Conservation (phyloP, 805 yeast species). For the Monosporozyma solicola region DNA sequence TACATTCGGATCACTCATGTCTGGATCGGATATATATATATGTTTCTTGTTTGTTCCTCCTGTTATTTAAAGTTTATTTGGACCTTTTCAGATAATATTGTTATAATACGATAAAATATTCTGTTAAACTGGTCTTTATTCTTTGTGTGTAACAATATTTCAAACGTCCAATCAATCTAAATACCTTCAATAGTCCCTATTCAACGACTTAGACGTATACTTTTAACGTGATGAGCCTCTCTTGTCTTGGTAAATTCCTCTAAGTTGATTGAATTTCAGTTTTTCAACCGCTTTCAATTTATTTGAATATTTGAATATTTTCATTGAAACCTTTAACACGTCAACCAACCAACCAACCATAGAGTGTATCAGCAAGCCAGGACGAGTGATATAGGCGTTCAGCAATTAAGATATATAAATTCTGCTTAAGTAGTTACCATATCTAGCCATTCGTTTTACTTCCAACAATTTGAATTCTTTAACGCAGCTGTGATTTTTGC, state of each 20-base stretch:
- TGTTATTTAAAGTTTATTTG: too few species aligned
- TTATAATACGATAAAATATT: too few species aligned
- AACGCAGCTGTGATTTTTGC: too few species aligned
- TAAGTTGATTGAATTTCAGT: neutral
- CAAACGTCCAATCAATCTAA: neutral
- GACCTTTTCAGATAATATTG: too few species aligned
- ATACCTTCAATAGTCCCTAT: neutral
- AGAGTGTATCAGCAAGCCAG: neutral
- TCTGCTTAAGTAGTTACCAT: too few species aligned
- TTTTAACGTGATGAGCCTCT: neutral
- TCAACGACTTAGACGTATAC: neutral
- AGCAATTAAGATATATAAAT: neutral
- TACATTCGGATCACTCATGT: constrained; percentile 21
- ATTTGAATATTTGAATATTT: neutral
- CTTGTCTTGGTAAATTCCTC: neutral
- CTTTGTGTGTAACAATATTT: neutral
- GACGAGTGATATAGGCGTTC: neutral
- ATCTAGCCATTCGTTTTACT: too few species aligned
- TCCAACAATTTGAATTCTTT: neutral
- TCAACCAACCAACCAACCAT: neutral
- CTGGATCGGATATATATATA: neutral
- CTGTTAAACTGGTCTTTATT: neutral
- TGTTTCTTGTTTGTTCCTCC: too few species aligned
- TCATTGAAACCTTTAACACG: neutral
- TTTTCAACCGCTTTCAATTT: neutral